Evolutionary conservation across 108 stramenopile genomes (phyloP), one percentile per base, ranked within the genome.

Genomic region (Conticribra weissflogii): DNA sequence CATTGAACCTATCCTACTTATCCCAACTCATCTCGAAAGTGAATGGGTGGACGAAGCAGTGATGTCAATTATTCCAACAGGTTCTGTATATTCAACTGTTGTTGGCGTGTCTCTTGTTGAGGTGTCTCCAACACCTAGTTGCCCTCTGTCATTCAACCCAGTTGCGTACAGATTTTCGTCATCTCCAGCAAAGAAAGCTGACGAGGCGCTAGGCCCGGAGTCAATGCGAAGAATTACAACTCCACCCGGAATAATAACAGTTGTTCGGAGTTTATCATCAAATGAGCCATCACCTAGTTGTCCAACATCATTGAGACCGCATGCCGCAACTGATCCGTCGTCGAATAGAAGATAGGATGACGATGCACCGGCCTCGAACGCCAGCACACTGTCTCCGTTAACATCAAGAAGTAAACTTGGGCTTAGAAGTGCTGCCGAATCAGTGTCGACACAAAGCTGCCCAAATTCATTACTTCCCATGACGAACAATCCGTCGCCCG

Each of bases 381-480:
- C 47, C 23, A 19, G 23, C 3, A 56, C 48, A 9, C 46, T 4
- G 46, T 54, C 59, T 34, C 8, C 27, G 22, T 36, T 32, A 22
- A 54, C 24, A 16, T 31, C 44, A 0, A 64, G 5, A 28, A 29
- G 24, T 21, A 9, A 59, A 36, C 24, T 12, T 24, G 9, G 9
- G 0, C 46, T 29, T 5, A 33, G 21, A 47, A 3, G 24, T 1
- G 46, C 12, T 49, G 24, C 25, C 28, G 45, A 69, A 27, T 85
- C 60, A 22, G 59, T 77, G 22, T 67, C 73, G 30, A 51, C 63
- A 30, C 84, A 81, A 27, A 76, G 61, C 58, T 85, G 84, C 29
- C 67, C 78, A 30, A 79, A 79, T 18, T 47, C 68, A 29, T 75
- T 74, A 9, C 54, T 61, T 21, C 84, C 84, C 50, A 72, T 82